phyloP scores from a whole-genome alignment of 139 green algal species.

The Dunaliella primolecta region DNA sequence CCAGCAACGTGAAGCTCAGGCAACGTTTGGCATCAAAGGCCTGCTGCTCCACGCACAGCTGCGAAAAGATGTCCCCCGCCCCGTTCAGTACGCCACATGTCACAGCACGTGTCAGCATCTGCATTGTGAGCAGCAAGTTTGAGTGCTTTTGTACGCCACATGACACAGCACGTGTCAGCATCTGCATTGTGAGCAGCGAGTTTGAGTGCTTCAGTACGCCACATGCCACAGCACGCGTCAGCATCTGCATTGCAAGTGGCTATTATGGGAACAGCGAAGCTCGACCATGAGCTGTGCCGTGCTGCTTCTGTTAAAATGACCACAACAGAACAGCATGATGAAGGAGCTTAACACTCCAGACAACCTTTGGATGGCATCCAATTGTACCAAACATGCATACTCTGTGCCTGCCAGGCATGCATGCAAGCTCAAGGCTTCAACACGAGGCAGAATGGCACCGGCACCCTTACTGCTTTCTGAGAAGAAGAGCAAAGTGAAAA shows the following conservation, averaged over 20 bases:
- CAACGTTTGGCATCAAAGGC: constrained; percentile 58
- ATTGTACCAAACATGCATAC: too few species aligned
- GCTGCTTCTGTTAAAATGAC: too few species aligned
- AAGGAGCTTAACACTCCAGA: too few species aligned
- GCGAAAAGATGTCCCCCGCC: constrained; percentile 77
- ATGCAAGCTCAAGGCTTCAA: too few species aligned
- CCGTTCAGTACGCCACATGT: constrained; percentile 83
- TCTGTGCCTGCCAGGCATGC: too few species aligned
- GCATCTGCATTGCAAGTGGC: constrained; percentile 37
- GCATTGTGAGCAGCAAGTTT: neutral
- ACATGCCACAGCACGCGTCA: neutral
- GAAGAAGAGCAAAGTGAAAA: too few species aligned
- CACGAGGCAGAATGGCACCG: too few species aligned
- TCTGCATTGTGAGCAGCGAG: constrained; percentile 13
- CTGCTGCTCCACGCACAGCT: constrained; percentile 66
- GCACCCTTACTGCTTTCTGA: too few species aligned
- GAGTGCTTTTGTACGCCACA: constrained; percentile 58
- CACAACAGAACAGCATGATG: too few species aligned
- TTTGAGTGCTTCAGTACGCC: neutral
- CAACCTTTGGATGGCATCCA: too few species aligned
- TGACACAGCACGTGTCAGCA: constrained; percentile 78
- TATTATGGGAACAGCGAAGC: too few species aligned
- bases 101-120: constrained; percentile 72
- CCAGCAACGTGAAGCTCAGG: constrained; percentile 71
- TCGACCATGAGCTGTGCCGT: too few species aligned